Base-by-base conservation (phyloP, 139 green algal genomes). In the Penium margaritaceum region DNA sequence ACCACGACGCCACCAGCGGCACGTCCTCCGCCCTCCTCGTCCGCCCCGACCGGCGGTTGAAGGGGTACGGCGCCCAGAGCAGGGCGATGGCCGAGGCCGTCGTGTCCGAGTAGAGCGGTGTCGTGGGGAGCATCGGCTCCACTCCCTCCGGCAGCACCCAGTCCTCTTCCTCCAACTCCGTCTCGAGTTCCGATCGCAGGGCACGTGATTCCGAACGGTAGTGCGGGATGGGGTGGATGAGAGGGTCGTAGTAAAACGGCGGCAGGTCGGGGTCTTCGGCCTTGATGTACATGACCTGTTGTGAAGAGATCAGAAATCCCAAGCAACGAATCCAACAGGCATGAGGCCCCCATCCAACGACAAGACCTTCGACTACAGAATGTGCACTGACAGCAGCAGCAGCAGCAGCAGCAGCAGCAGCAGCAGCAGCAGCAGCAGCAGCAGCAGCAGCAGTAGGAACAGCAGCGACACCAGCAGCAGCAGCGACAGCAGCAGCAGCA, bases 181-280 rank as follows among this genome's bases (percentile, higher is more conserved):
- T 61, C 34, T 84, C 82, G 67, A 76, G 60, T 33, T 24, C 51
- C 17, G 36, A 34, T n/a, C 17, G 24, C 32, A 3, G 38, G 12
- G n/a, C 46, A 3, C 58, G 66, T 14, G 34, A 61, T 0, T 83
- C 80, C 2, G 81, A 84, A 47, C 83, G 86, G 88, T 98, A 96
- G 5, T 84, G 85, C 17, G 94, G 84, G 76, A 99, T 97, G 67
- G 94, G 95, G 85, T 99, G 93, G 74, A 99, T 95, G 53, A 99
- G 88, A 0, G 95, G 95, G 87, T 99, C 95, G 79, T 94, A 99
- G 85, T 98, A 97, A 85, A 94, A 99, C 44, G 95, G 94, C 1
- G 95, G 95, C 72, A 99, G 86, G 85, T 99, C 95, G 2, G 95
- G 95, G 80, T 99, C 95, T 81, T 99, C 95, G 12, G 87, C 89